Base-by-base conservation (phyloP, 805 yeast species). In the Candida boleticola region DNA sequence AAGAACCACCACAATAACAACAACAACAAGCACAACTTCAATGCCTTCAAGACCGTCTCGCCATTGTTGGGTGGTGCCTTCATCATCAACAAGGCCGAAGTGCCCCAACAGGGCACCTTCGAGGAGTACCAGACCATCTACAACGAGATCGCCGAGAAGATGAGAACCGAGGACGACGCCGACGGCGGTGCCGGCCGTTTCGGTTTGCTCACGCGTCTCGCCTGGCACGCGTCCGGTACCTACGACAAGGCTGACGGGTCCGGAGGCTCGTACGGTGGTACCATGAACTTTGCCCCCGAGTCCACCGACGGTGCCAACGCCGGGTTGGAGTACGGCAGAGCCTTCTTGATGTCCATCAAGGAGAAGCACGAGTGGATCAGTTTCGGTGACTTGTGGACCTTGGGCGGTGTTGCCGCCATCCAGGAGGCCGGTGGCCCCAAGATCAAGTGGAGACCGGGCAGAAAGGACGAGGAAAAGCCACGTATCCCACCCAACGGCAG, bases 381-480 rank as follows among this genome's bases (percentile, higher is more conserved):
- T 4, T 77, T 81, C 59, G 92, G 95, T 44, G 96, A 87, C 61
- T 68, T 87, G 52, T 86, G 83, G 70, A 84, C 93, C 5, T 68
- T 85, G 37, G 89, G 82, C 27, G 95, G 95, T 40, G 89, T 83
- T 30, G 79, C 74, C 35, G 93, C 92, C 1, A 66, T 88, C 41
- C 92, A 88, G 64, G 86, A 77, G 55, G 66, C 84, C 66, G 85
- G 85, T 20, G 95, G 95, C 4, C 95, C 95, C 29, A 74, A 79
- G 51, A 69, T 87, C 43, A 73, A 76, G 16, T 89, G 96, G 96
- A 81, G 80, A 63, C 83, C 93, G 5, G 97, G 96, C 32, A 73
- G 96, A 61, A 68, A 74, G 6, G 89, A 87, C 58, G 63, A 60
- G 2, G 82, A 74, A 45, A 55, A 66, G 14, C 47, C 53, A 16